phyloP scores from a whole-genome alignment of 1,284 basidiomycete genomes.

The Pisolithus thermaeus region DNA sequence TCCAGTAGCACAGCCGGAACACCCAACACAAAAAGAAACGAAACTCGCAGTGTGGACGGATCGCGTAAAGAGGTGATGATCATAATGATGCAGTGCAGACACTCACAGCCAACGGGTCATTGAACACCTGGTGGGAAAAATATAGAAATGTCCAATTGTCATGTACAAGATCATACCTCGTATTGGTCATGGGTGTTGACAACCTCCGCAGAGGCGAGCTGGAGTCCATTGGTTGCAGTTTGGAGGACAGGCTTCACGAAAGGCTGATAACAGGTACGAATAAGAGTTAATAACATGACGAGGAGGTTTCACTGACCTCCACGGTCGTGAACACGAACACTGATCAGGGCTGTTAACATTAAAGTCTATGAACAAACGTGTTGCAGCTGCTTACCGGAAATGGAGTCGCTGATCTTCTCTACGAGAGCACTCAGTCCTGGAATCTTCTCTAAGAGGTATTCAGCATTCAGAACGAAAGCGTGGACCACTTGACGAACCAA shows the following conservation, averaged over 20 bases:
- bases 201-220: constrained; percentile 64
- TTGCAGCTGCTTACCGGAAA: constrained; percentile 43
- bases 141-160: neutral
- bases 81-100: neutral
- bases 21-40: neutral
- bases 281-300: constrained; percentile 4
- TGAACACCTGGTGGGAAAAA: constrained; percentile 51
- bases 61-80: neutral
- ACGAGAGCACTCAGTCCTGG: constrained; percentile 66
- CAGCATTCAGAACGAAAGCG: neutral
- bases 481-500: constrained; percentile 47
- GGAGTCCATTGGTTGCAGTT: constrained; percentile 57
- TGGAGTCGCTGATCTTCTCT: constrained; percentile 78
- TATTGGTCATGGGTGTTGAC: constrained; percentile 80
- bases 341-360: constrained; percentile 14
- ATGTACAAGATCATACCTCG: constrained; percentile 36
- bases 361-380: neutral
- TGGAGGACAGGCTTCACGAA: constrained; percentile 71
- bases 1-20: neutral
- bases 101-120: constrained; percentile 67
- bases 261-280: constrained; percentile 41
- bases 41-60: neutral
- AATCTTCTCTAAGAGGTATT: constrained; percentile 49
- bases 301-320: constrained; percentile 40
- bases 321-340: constrained; percentile 81